Evolutionary conservation across 371 early-diverging fungal genomes (phyloP).

Genomic region (Mortierella sp.): DNA sequence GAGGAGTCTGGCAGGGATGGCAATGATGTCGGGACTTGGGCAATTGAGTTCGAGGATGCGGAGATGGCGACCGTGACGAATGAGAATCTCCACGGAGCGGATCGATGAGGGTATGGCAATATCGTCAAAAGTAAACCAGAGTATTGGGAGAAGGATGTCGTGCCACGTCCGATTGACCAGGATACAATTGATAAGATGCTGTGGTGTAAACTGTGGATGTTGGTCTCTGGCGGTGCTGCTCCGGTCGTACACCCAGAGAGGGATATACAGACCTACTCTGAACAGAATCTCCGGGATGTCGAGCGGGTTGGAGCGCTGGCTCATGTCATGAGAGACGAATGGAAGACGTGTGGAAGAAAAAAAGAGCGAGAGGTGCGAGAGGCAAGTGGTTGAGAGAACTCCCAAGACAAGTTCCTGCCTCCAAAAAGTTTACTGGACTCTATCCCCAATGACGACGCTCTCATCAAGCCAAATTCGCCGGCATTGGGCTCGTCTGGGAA

Average conservation of each 20-base stretch:
- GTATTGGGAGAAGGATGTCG: slow-evolving; percentile 21
- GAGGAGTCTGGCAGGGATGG: not conserved
- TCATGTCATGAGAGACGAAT: slow-evolving; percentile 11
- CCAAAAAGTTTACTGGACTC: not conserved
- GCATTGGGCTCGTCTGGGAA: too few relatives aligned
- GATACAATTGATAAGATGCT: slow-evolving; percentile 23
- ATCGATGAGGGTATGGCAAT: slow-evolving; percentile 6
- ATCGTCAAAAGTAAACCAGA: slow-evolving; percentile 33
- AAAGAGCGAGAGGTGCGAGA: not conserved
- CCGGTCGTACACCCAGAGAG: slow-evolving; percentile 21
- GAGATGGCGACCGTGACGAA: slow-evolving; percentile 2
- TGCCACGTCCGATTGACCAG: slow-evolving; percentile 28
- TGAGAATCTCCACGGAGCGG: not conserved
- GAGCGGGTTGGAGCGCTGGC: slow-evolving; percentile 22
- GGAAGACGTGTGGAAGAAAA: not conserved
- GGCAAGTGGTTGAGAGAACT: not conserved
- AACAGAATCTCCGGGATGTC: slow-evolving; percentile 36
- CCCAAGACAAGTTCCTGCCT: not conserved
- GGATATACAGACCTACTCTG: slow-evolving; percentile 22
- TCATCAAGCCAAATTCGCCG: too few relatives aligned
- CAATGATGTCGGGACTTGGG: not conserved
- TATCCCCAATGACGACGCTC: not conserved
- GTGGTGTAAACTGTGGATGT: slow-evolving; percentile 15
- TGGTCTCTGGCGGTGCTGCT: not conserved
- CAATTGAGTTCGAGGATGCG: slow-evolving; percentile 17